These are phyloP conservation scores for Hanseniaspora nectarophila DNA, from an alignment of 805 yeast genomes.

Conservation along the genomic window DNA sequence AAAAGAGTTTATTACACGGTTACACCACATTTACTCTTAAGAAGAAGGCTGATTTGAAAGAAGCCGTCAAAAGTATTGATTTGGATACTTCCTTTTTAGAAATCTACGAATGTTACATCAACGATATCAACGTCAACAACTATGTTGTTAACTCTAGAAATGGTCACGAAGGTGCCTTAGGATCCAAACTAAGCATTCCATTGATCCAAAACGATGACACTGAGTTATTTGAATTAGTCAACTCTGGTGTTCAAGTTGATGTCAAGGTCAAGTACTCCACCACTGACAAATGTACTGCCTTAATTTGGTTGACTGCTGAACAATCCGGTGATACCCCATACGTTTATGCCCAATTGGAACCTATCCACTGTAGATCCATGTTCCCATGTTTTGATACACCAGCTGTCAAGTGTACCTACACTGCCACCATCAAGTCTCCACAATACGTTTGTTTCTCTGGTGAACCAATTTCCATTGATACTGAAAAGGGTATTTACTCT, in stretches of 20 bases:
- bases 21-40: constrained; percentile 38
- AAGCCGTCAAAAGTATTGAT: constrained; percentile 29
- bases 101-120: constrained; percentile 31
- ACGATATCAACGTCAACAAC: constrained; percentile 32
- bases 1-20: constrained; percentile 42
- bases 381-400: constrained; percentile 92
- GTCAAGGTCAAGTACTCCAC: constrained; percentile 50
- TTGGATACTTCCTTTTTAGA: constrained; percentile 60
- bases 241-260: constrained; percentile 16
- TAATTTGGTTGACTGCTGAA: constrained; percentile 69
- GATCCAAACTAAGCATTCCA: constrained; percentile 40
- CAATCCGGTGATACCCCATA: constrained; percentile 60
- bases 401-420: constrained; percentile 56
- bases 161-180: constrained; percentile 38
- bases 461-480: constrained; percentile 26
- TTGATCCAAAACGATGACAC: constrained; percentile 15
- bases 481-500: constrained; percentile 28
- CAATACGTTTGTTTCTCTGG: constrained; percentile 70
- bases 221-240: not conserved
- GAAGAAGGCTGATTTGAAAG: constrained; percentile 17
- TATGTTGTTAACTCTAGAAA: constrained; percentile 17
- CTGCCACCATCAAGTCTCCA: constrained; percentile 48
- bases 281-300: constrained; percentile 65
- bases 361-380: constrained; percentile 78
- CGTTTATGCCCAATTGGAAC: constrained; percentile 81